Evolutionary conservation across 192 early-diverging fungal species (phyloP).

Genomic region (Backusella macrospora): DNA sequence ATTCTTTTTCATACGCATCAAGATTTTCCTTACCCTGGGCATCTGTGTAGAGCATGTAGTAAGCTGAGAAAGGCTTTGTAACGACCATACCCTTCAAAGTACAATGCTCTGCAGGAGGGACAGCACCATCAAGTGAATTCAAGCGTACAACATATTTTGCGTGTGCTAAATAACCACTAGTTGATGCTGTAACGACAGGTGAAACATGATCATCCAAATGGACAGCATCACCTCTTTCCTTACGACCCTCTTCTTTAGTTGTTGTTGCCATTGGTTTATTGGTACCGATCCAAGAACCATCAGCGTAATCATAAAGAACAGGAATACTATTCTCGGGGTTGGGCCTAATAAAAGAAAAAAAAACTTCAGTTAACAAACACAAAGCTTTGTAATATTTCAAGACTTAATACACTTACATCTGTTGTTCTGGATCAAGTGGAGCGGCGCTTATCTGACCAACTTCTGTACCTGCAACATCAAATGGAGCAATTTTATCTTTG

Average conservation of each 20-base stretch:
- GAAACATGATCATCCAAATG: constrained; percentile 33
- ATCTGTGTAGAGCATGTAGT: constrained; percentile 28
- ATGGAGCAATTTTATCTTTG: constrained; percentile 18
- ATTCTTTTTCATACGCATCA: background rate
- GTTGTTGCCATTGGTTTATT: constrained; percentile 20
- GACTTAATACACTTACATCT: constrained; percentile 21
- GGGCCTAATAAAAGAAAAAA: constrained; percentile 19
- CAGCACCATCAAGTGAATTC: constrained; percentile 20
- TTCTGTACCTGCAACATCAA: constrained; percentile 25
- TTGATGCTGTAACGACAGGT: constrained; percentile 13
- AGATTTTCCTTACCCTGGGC: constrained; percentile 2
- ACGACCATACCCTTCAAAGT: constrained; percentile 17
- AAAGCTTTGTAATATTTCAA: background rate
- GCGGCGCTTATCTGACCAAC: constrained; percentile 25
- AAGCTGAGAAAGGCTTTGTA: constrained; percentile 30
- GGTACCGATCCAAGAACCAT: constrained; percentile 31
- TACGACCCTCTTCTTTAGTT: constrained; percentile 25
- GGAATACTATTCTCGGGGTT: constrained; percentile 16
- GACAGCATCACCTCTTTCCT: constrained; percentile 22
- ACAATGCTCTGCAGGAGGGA: constrained; percentile 14
- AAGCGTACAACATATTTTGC: constrained; percentile 26
- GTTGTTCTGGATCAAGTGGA: constrained; percentile 21
- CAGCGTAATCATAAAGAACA: constrained; percentile 22
- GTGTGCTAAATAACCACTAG: constrained; percentile 30
- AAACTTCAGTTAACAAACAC: background rate